Evolutionary conservation across 225 moss, liverwort and hornwort genomes (phyloP).

Genomic region (Pseudisothecium myosuroides): DNA sequence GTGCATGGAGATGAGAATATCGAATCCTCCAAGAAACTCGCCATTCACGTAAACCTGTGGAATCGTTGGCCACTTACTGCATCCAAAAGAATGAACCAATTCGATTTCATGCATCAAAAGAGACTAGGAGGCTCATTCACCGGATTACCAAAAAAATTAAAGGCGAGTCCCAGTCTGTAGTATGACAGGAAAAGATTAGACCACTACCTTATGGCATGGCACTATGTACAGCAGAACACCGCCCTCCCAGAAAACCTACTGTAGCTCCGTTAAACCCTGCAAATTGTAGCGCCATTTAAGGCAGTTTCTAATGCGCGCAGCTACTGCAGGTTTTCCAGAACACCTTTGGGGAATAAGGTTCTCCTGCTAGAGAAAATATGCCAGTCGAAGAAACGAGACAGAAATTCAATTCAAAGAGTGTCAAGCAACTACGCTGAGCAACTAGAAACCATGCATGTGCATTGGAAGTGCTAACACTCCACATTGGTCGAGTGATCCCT

Average conservation of each 20-base stretch:
- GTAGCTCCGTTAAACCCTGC: neutral
- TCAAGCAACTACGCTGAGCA: neutral
- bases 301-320: neutral
- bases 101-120: neutral
- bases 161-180: neutral
- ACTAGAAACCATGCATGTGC: neutral
- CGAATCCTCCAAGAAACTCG: constrained; percentile 91
- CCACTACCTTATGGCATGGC: neutral
- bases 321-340: too few species aligned
- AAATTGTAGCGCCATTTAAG: neutral
- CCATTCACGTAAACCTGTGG: constrained; percentile 88
- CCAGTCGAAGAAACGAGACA: neutral
- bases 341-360: neutral
- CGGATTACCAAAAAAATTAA: neutral
- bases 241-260: neutral
- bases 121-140: neutral
- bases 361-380: neutral
- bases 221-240: neutral
- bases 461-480: neutral
- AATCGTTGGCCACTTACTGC: constrained; percentile 90
- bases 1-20: constrained; percentile 86
- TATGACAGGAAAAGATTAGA: neutral
- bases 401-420: neutral
- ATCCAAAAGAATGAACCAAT: neutral
- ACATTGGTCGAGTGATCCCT: neutral